A percentile compares a stretch with the other conserved stretches of the same genome.
Evolutionary conservation across 1,284 basidiomycete species (phyloP).

Genomic region (Naganishia sp.): DNA sequence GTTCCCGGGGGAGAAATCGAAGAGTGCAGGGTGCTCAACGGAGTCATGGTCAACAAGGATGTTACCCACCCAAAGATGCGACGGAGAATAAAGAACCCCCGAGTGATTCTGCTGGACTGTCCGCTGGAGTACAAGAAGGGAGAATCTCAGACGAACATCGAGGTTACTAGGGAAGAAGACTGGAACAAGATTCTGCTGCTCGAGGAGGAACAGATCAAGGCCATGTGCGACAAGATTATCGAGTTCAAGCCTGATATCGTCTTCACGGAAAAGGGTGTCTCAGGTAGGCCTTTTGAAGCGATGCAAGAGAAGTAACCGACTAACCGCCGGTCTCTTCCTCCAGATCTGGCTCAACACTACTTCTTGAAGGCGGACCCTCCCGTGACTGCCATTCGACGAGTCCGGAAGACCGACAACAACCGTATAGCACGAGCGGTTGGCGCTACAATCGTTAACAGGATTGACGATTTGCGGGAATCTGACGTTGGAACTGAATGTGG

Average conservation of each 20-base stretch:
- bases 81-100: constrained; percentile 82
- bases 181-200: constrained; percentile 92
- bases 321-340: background rate
- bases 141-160: constrained; percentile 97
- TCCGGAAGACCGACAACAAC: constrained; percentile 98
- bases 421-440: constrained; percentile 94
- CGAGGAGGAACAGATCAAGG: constrained; percentile 96
- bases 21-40: constrained; percentile 79
- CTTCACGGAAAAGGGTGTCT: constrained; percentile 97
- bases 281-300: constrained; percentile 60
- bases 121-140: constrained; percentile 99
- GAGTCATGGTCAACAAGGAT: constrained; percentile 98
- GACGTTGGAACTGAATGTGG: constrained; percentile 94
- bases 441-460: constrained; percentile 93
- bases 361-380: constrained; percentile 74
- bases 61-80: constrained; percentile 98
- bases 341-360: constrained; percentile 92
- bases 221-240: constrained; percentile 80
- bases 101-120: constrained; percentile 90
- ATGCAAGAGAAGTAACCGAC: background rate
- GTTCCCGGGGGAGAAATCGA: constrained; percentile 97
- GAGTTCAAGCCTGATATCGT: constrained; percentile 95
- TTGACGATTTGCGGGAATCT: constrained; percentile 88
- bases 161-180: constrained; percentile 90
- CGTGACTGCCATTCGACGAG: constrained; percentile 87